Conservation (phyloP, 2,329 filamentous ascomycete genomes). For the Dactylellina sp. region DNA sequence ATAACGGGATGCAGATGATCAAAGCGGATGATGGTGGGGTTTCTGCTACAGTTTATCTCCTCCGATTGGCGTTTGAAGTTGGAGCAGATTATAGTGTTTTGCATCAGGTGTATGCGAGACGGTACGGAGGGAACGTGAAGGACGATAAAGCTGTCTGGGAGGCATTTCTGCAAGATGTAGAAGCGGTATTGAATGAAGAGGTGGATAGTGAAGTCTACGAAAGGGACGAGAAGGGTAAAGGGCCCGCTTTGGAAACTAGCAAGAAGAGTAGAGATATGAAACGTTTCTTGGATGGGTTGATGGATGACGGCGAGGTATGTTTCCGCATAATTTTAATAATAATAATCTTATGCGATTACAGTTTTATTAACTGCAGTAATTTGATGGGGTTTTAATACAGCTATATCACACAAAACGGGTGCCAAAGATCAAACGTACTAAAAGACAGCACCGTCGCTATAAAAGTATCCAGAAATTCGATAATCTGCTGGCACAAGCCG, state of each 20-base stretch:
- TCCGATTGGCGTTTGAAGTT: constrained; percentile 16
- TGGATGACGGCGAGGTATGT: constrained; percentile 8
- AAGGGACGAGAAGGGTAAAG: not conserved
- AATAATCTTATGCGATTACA: too few species aligned
- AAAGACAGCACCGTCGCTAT: constrained; percentile 6
- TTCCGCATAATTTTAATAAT: not conserved
- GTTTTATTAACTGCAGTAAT: too few species aligned
- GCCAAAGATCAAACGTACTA: constrained; percentile 1
- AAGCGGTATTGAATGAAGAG: not conserved
- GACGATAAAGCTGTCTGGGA: not conserved
- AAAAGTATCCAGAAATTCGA: constrained; percentile 5
- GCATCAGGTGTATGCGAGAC: constrained; percentile 17
- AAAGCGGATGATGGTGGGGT: not conserved
- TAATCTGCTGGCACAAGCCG: constrained; percentile 2
- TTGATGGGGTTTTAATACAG: not conserved
- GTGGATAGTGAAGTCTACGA: too few species aligned
- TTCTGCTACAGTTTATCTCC: constrained; percentile 27
- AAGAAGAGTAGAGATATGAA: constrained; percentile 6
- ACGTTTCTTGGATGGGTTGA: not conserved
- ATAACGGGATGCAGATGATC: not conserved
- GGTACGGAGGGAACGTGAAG: constrained; percentile 18
- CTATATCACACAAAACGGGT: not conserved
- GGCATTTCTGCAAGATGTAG: constrained; percentile 9
- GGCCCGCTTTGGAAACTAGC: not conserved
- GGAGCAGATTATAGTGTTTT: constrained; percentile 36